Evolutionary conservation across 441 rosid genomes (phyloP).

Genomic region (Erodium texanum): DNA sequence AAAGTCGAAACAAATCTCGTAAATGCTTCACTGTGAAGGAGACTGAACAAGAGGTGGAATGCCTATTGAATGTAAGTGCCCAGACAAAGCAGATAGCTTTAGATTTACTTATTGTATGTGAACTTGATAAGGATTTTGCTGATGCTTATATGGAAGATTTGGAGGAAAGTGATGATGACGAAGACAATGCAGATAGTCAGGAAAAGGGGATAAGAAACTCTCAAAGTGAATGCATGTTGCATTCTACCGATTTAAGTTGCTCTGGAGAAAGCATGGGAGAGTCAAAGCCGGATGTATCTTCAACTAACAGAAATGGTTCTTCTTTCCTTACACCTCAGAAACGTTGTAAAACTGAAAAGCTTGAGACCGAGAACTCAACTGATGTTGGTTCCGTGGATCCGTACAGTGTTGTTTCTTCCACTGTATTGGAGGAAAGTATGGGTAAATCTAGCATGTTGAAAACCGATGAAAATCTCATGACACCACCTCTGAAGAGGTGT

Average conservation of each 20-base stretch:
- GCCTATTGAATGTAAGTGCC: constrained; percentile 60
- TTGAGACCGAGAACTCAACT: constrained; percentile 16
- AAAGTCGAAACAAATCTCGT: constrained; percentile 24
- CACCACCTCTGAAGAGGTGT: constrained; percentile 18
- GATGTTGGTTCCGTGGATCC: constrained; percentile 20
- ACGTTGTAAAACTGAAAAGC: constrained; percentile 17
- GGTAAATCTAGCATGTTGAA: constrained; percentile 17
- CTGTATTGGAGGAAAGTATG: constrained; percentile 18
- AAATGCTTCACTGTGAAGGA: constrained; percentile 34
- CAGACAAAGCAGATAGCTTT: constrained; percentile 47
- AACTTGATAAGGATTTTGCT: constrained; percentile 45
- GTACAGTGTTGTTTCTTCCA: constrained; percentile 22
- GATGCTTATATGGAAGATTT: constrained; percentile 71
- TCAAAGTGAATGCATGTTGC: constrained; percentile 17
- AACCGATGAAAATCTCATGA: constrained; percentile 13
- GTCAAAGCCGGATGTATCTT: constrained; percentile 21
- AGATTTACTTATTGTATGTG: constrained; percentile 48
- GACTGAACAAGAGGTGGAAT: constrained; percentile 56
- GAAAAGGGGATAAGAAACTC: constrained; percentile 18
- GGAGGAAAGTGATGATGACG: constrained; percentile 51
- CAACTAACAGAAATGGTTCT: constrained; percentile 16
- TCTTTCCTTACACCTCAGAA: constrained; percentile 15
- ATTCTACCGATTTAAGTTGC: constrained; percentile 28
- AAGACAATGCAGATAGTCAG: constrained; percentile 13
- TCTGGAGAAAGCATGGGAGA: constrained; percentile 55